These are phyloP conservation scores for Lentinula aciculospora DNA, from an alignment of 768 basidiomycete genomes.

Conservation along the genomic window DNA sequence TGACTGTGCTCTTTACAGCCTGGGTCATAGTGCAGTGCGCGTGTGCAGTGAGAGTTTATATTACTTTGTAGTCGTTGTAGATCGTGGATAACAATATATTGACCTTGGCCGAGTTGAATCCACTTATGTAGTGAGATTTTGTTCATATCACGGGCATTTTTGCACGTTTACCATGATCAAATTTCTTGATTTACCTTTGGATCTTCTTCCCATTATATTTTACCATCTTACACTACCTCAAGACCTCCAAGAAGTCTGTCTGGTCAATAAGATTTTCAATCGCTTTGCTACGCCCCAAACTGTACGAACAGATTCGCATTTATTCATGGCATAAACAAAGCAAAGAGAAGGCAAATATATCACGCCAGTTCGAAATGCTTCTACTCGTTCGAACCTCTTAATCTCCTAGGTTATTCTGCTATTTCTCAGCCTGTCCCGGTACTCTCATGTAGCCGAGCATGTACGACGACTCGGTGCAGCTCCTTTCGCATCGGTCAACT, in stretches of 20 bases:
- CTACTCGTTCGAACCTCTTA: not conserved
- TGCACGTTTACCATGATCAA: not conserved
- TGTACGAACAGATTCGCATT: constrained; percentile 58
- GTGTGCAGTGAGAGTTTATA: too few species aligned
- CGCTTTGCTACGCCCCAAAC: constrained; percentile 37
- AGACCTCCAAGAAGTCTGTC: constrained; percentile 45
- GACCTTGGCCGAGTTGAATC: too few species aligned
- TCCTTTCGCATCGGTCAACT: not conserved
- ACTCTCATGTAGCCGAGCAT: constrained; percentile 49
- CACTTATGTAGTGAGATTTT: too few species aligned
- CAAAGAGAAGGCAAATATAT: constrained; percentile 45
- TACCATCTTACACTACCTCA: constrained; percentile 43
- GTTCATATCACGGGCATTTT: too few species aligned
- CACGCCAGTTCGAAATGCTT: not conserved
- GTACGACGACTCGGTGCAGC: constrained; percentile 55
- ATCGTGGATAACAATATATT: too few species aligned
- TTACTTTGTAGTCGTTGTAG: too few species aligned
- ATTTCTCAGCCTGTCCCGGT: constrained; percentile 53
- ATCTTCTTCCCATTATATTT: constrained; percentile 55
- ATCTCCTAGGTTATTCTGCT: constrained; percentile 47
- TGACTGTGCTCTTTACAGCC: too few species aligned
- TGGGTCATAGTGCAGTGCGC: too few species aligned
- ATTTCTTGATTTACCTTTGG: constrained; percentile 52
- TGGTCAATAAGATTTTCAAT: constrained; percentile 55
- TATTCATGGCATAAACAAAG: constrained; percentile 68